These are phyloP conservation scores for Yarrowia yakushimensis DNA, from an alignment of 805 yeast genomes.

Conservation along the genomic window DNA sequence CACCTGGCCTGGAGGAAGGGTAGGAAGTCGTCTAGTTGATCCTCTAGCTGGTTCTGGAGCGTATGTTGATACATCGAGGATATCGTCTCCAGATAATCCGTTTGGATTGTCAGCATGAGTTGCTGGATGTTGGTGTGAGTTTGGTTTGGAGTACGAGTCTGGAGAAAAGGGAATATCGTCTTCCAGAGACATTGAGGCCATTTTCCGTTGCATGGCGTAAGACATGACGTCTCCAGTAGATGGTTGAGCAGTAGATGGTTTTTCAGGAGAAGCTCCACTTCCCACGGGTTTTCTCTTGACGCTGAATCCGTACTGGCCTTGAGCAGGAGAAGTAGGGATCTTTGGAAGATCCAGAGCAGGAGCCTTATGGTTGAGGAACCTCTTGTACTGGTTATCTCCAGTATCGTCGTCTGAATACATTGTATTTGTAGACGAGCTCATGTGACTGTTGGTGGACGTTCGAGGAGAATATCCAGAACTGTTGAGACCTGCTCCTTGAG, in stretches of 20 bases:
- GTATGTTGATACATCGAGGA: conserved; percentile 30
- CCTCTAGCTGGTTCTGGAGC: conserved; percentile 33
- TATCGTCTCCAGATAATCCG: conserved; percentile 24
- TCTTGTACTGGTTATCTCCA: conserved; percentile 1
- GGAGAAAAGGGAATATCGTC: conserved; percentile 31
- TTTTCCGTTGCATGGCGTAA: conserved; percentile 16
- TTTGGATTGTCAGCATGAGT: conserved; percentile 1
- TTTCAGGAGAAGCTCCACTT: conserved; percentile 2
- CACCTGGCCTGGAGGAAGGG: conserved; percentile 28
- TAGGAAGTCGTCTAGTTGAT: conserved; percentile 25
- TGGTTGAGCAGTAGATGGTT: not conserved
- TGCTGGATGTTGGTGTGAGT: not conserved
- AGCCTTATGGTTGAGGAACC: conserved; percentile 17
- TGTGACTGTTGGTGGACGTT: conserved; percentile 10
- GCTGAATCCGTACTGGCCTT: conserved; percentile 16
- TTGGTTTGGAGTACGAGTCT: conserved; percentile 28
- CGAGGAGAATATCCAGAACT: conserved; percentile 3
- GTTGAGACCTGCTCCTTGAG: conserved; percentile 5
- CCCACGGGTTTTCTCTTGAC: conserved; percentile 20
- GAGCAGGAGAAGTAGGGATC: conserved; percentile 16
- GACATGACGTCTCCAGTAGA: not conserved
- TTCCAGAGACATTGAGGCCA: conserved; percentile 5
- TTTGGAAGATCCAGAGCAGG: conserved; percentile 6
- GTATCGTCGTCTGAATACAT: conserved; percentile 1
- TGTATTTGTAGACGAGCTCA: conserved; percentile 12